A percentile compares a stretch with the other conserved stretches of the same genome.
Conservation (phyloP, 2,329 filamentous ascomycete genomes). For the Davidsoniella neocaledoniae region DNA sequence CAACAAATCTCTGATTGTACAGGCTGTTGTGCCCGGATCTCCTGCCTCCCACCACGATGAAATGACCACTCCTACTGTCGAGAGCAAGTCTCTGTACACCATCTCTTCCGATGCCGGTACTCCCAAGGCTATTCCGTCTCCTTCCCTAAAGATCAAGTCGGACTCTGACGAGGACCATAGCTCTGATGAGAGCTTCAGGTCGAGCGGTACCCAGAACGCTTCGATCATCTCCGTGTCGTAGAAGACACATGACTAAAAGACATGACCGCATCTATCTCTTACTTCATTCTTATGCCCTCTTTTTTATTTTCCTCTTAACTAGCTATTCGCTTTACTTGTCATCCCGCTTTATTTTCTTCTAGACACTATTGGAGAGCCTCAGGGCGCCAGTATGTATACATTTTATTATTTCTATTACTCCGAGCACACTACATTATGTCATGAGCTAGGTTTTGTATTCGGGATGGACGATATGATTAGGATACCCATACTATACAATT, state of each 20-base stretch:
- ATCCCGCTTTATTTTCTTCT: neutral
- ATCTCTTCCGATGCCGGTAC: constrained; percentile 6
- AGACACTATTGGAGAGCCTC: neutral
- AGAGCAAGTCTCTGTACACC: constrained; percentile 3
- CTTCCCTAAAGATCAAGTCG: neutral
- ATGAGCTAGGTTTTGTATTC: constrained; percentile 1
- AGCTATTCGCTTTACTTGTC: neutral
- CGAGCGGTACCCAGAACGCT: constrained; percentile 11
- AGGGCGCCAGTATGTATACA: neutral
- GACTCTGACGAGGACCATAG: constrained; percentile 7
- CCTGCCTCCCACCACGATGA: constrained; percentile 4
- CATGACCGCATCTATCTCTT: neutral
- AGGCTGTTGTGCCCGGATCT: constrained; percentile 4
- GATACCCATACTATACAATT: constrained; percentile 3
- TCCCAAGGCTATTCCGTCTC: constrained; percentile 4
- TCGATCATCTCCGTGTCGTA: constrained; percentile 6
- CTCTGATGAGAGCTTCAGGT: constrained; percentile 12
- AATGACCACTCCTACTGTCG: constrained; percentile 5
- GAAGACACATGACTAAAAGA: neutral
- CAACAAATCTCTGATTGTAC: constrained; percentile 3
- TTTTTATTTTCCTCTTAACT: constrained; percentile 3
- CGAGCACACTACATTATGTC: neutral
- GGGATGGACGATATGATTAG: constrained; percentile 7
- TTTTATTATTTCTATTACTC: neutral
- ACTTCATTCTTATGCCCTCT: neutral